These are phyloP conservation scores for Vanilla planifolia DNA, from an alignment of 106 monocot genomes.

Conservation along the genomic window DNA sequence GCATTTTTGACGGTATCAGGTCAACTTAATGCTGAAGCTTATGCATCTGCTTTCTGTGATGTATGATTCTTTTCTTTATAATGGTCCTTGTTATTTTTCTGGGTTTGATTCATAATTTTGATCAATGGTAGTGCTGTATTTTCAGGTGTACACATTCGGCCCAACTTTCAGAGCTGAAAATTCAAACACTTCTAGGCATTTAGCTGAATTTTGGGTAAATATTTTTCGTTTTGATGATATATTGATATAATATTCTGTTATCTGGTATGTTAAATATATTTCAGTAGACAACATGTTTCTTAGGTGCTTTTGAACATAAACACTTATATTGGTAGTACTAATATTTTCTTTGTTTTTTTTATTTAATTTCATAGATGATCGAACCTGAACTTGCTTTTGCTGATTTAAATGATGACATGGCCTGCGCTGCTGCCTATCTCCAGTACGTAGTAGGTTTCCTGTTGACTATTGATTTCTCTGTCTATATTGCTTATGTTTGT, in stretches of 20 bases:
- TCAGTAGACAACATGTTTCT: too few species aligned
- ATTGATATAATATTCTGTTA: too few species aligned
- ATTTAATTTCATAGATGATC: slow-evolving; percentile 65
- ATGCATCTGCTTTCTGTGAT: slow-evolving; percentile 90
- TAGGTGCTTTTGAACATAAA: too few species aligned
- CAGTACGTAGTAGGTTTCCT: slow-evolving; percentile 98
- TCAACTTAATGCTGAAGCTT: slow-evolving; percentile 96
- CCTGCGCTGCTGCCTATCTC: slow-evolving; percentile 98
- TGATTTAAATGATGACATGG: slow-evolving; percentile 97
- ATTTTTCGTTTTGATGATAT: slow-evolving; percentile 1
- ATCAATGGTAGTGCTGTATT: neutral
- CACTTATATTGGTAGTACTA: too few species aligned
- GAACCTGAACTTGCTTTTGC: slow-evolving; percentile 99
- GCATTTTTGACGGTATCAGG: slow-evolving; percentile 98
- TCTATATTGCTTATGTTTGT: neutral
- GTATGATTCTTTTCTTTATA: slow-evolving; percentile 33
- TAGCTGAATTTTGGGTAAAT: slow-evolving; percentile 99
- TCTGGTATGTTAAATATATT: too few species aligned
- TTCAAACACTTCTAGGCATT: slow-evolving; percentile 91
- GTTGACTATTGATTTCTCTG: slow-evolving; percentile 16
- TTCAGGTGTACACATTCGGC: slow-evolving; percentile 94
- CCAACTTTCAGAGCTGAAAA: slow-evolving; percentile 99
- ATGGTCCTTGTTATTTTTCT: neutral
- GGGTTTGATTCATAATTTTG: neutral
- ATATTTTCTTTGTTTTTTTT: too few species aligned